Conservation (phyloP, 148 eudicot genomes). For the Diospyros lotus region DNA sequence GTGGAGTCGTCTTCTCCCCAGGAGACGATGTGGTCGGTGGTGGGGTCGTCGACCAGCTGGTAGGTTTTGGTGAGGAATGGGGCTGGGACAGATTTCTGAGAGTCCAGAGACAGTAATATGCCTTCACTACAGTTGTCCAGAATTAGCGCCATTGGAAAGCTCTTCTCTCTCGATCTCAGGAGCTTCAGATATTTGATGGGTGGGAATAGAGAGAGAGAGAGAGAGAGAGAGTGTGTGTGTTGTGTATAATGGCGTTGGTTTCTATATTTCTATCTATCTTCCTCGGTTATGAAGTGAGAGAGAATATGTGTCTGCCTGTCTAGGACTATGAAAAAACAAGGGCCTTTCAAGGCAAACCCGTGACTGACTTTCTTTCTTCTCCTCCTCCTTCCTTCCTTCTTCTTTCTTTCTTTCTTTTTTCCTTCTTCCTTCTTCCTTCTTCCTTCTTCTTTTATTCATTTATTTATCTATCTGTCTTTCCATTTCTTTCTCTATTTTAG, state of each 20-base stretch:
- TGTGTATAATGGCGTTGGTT: neutral
- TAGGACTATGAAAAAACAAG: constrained; percentile 56
- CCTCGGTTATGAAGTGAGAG: constrained; percentile 26
- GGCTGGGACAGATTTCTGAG: constrained; percentile 72
- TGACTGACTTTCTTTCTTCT: constrained; percentile 37
- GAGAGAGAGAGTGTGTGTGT: neutral
- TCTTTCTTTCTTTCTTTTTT: constrained; percentile 12
- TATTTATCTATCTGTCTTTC: no score
- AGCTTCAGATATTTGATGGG: neutral
- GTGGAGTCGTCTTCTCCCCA: constrained; percentile 89
- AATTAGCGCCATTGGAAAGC: constrained; percentile 49
- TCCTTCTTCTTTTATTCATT: no score
- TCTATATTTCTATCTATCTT: neutral
- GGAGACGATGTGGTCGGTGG: constrained; percentile 76
- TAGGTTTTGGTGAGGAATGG: constrained; percentile 69
- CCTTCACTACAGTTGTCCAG: constrained; percentile 57
- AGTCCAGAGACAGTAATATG: constrained; percentile 57
- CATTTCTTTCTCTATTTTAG: no score
- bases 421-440: constrained; percentile 10
- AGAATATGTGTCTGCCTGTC: constrained; percentile 73
- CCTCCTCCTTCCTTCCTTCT: constrained; percentile 9
- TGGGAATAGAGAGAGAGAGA: neutral
- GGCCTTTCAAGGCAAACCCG: constrained; percentile 87
- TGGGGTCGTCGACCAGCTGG: constrained; percentile 57
- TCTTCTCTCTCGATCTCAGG: neutral